A percentile compares a stretch with the other conserved stretches of the same genome.
Evolutionary conservation across 176 grass and related monocot genomes (phyloP).

Genomic region (Musa beccarii): DNA sequence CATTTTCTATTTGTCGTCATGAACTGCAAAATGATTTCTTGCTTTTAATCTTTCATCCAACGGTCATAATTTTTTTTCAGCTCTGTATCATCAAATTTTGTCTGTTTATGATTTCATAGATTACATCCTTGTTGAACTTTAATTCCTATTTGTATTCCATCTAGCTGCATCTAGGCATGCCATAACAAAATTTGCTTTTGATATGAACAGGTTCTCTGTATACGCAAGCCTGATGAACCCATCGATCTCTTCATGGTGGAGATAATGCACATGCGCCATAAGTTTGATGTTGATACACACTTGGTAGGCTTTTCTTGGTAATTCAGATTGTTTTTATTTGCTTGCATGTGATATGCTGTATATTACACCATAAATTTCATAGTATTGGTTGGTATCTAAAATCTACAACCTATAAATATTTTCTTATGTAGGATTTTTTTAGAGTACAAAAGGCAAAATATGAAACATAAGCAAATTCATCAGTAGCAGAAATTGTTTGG

Average conservation of each 20-base stretch:
- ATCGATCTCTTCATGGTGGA: conserved; percentile 99
- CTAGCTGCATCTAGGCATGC: not conserved
- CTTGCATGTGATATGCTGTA: not conserved
- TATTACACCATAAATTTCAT: not conserved
- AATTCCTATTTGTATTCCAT: too few relatives aligned
- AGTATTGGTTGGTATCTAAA: not conserved
- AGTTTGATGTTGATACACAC: conserved; percentile 89
- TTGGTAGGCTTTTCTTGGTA: conserved; percentile 36
- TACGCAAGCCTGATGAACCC: conserved; percentile 55
- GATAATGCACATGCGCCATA: conserved; percentile 99
- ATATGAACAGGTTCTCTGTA: conserved; percentile 57
- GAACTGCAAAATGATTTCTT: too few relatives aligned
- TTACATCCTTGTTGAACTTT: not conserved
- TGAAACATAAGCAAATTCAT: not conserved
- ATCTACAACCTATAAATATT: not conserved
- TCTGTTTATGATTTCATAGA: too few relatives aligned
- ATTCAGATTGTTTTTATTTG: conserved; percentile 21
- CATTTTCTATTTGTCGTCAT: too few relatives aligned
- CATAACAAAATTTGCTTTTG: not conserved
- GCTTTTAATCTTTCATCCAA: too few relatives aligned
- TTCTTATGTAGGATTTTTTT: not conserved
- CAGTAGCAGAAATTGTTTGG: not conserved
- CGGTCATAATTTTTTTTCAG: too few relatives aligned
- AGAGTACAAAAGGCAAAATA: not conserved
- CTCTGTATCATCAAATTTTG: too few relatives aligned